Evolutionary conservation across 352 stramenopile species (phyloP).

Genomic region (Phytophthora pini): DNA sequence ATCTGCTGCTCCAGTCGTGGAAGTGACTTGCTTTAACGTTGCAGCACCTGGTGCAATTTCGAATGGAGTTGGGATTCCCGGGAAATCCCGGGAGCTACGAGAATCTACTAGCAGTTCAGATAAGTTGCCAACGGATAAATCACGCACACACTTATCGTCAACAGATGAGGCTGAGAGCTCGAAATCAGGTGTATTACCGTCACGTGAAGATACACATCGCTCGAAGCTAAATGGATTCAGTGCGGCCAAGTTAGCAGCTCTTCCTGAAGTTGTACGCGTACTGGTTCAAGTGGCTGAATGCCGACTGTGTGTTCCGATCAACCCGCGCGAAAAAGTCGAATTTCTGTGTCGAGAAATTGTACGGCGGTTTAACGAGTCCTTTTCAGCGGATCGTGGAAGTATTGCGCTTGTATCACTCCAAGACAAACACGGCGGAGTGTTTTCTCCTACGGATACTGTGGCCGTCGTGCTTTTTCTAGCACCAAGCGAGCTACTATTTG

Average conservation of each 20-base stretch:
- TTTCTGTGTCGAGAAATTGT: constrained; percentile 63
- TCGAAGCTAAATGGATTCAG: constrained; percentile 20
- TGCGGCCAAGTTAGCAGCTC: constrained; percentile 15
- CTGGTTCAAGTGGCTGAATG: constrained; percentile 63
- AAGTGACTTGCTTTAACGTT: constrained; percentile 22
- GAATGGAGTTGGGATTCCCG: not conserved
- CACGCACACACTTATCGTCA: not conserved
- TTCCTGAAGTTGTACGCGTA: constrained; percentile 55
- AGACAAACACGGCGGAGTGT: constrained; percentile 61
- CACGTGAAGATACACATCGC: not conserved
- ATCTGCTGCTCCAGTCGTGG: constrained; percentile 16
- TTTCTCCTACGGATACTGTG: constrained; percentile 55
- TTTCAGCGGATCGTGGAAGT: constrained; percentile 28
- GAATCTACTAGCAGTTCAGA: not conserved
- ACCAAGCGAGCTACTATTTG: constrained; percentile 35
- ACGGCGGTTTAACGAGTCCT: constrained; percentile 69
- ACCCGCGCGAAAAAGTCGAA: constrained; percentile 49
- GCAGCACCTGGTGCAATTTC: constrained; percentile 1
- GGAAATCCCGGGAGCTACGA: constrained; percentile 14
- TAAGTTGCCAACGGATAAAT: constrained; percentile 1
- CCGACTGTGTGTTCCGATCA: constrained; percentile 63
- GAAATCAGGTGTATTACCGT: not conserved
- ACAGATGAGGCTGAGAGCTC: not conserved
- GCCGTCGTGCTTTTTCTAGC: constrained; percentile 33
- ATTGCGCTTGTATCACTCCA: constrained; percentile 59